Evolutionary conservation across 1,284 basidiomycete species (phyloP), one percentile per base, ranked within the genome.

Genomic region (Marasmius tenuissimus): DNA sequence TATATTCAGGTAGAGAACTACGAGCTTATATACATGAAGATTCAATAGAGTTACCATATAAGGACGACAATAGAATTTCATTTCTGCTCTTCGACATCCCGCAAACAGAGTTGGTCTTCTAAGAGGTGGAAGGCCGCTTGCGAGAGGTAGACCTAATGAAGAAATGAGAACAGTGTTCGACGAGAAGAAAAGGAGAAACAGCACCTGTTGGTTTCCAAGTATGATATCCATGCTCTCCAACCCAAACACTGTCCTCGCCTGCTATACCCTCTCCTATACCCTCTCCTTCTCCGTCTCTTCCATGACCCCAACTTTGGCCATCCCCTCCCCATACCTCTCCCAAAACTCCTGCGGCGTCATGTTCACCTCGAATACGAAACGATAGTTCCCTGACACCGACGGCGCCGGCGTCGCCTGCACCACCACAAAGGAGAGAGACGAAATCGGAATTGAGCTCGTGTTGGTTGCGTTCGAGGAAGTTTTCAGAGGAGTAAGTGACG

Each of bases 361-460:
- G 64, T 87, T 88, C 61, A 93, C 94, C 75, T 94, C 89, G 67
- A 91, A 96, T 33, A 89, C 79, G 62, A 83, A 86, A 5, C 81
- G 82, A 53, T 84, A 84, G 51, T 90, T 78, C 69, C 85, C 49
- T 12, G 4, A 9, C 18, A 9, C 33, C 49, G 16, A 14, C 94
- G 6, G 82, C 79, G 1, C 84, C 84, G 58, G 91, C 90, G 10
- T 79, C 73, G 0, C 81, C 80, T 58, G 85, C 83, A 7, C 81
- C 79, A 27, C 94, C 95, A 16, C 93, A 83, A 16, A 99, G 83
- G 10, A 98, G 85, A 0, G 90, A 91, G 11, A 99, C 90, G 68
- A 98, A 97, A 71, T 98, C 95, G 0, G 95, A 91, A 67, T 95
- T 96, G 58, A 98, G 83, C 3, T 91, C 87, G 67, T 97, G 95